Evolutionary conservation across 163 green algal species (phyloP).

Genomic region (Chlamydomonas reinhardtii): DNA sequence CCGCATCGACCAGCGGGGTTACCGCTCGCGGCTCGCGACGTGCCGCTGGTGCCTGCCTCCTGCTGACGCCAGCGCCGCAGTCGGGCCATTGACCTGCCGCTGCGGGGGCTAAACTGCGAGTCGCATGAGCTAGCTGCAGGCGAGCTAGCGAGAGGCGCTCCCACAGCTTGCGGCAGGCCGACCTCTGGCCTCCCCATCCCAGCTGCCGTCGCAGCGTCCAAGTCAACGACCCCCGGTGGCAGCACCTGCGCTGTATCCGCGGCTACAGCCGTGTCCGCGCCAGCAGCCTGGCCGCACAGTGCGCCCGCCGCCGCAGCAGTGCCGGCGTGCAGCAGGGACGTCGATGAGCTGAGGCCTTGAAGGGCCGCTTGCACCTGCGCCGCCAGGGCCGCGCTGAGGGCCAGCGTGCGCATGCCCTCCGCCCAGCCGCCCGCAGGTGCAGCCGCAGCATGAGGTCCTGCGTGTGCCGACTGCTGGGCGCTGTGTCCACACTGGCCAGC

Average conservation of each 20-base stretch:
- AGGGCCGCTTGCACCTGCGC: neutral
- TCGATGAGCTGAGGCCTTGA: neutral
- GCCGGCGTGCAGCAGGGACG: neutral
- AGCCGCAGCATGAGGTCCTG: no score
- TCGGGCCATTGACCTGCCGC: neutral
- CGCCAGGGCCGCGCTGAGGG: neutral
- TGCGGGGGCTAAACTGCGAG: constrained; percentile 10
- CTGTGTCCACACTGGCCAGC: neutral
- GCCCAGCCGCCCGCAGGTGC: neutral
- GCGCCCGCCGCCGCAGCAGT: neutral
- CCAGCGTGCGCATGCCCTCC: neutral
- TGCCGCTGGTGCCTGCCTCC: no score
- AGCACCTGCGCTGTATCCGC: neutral
- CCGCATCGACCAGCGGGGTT: neutral
- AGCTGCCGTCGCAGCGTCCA: no score
- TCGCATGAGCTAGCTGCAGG: neutral
- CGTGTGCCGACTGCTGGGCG: no score
- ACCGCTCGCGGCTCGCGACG: no score
- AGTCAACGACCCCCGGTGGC: neutral
- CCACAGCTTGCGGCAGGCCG: neutral
- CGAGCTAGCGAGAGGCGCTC: neutral
- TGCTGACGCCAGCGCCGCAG: neutral
- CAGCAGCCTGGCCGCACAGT: no score
- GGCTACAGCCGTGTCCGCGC: no score
- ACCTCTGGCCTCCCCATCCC: neutral